phyloP scores from a whole-genome alignment of 345 rosid genomes.

The Melaleuca alternifolia region DNA sequence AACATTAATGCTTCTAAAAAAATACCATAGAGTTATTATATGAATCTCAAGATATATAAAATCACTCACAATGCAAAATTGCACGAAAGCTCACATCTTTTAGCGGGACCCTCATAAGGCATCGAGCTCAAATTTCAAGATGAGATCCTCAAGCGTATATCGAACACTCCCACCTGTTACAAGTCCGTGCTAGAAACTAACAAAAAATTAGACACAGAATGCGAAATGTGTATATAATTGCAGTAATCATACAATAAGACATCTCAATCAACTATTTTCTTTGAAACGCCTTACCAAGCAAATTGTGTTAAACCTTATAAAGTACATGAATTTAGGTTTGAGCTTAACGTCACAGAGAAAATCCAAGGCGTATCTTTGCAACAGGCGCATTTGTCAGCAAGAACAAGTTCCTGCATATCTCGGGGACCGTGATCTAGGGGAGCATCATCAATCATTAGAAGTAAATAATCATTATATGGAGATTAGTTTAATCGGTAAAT shows the following conservation, averaged over 20 bases:
- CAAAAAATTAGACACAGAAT: background rate
- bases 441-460: background rate
- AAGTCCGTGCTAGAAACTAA: background rate
- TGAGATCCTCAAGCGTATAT: background rate
- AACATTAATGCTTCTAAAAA: background rate
- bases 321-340: background rate
- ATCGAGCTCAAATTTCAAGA: background rate
- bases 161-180: background rate
- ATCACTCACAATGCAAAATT: background rate
- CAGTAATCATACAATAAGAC: background rate
- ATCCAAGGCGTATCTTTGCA: background rate
- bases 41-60: background rate
- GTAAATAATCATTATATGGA: background rate
- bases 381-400: background rate
- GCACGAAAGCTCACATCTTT: background rate
- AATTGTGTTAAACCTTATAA: background rate
- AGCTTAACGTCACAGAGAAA: background rate
- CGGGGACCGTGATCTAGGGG: background rate
- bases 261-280: background rate
- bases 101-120: background rate
- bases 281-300: background rate
- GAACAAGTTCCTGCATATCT: background rate
- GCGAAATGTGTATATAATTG: background rate
- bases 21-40: background rate
- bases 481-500: background rate